Conservation (phyloP, 768 basidiomycete species). For the Lactarius hengduanensis region DNA sequence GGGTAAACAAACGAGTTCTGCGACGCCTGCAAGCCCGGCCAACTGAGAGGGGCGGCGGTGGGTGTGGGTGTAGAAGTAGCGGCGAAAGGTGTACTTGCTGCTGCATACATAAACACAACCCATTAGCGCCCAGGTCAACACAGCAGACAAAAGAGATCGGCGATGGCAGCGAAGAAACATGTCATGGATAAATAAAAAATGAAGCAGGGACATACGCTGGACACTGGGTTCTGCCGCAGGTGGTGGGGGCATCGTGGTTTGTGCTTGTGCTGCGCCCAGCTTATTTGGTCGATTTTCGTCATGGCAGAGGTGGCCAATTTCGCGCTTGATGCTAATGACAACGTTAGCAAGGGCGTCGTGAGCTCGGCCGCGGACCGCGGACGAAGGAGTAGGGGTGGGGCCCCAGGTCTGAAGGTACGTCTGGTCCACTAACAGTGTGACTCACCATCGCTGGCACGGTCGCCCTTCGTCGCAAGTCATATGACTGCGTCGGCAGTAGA, state of each 20-base stretch:
- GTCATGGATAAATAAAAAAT: background rate
- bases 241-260: slow-evolving; percentile 31
- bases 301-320: slow-evolving; percentile 92
- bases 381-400: slow-evolving; percentile 20
- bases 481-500: slow-evolving; percentile 91
- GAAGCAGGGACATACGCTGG: slow-evolving; percentile 12
- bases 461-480: slow-evolving; percentile 90
- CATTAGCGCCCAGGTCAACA: slow-evolving; percentile 3
- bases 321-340: slow-evolving; percentile 78
- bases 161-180: background rate
- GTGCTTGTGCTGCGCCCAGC: slow-evolving; percentile 41
- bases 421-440: slow-evolving; percentile 27
- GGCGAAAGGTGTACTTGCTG: slow-evolving; percentile 14
- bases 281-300: slow-evolving; percentile 65
- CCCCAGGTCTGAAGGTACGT: background rate
- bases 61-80: slow-evolving; percentile 31
- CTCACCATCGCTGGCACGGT: slow-evolving; percentile 92
- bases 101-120: slow-evolving; percentile 22
- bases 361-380: slow-evolving; percentile 3
- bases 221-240: background rate
- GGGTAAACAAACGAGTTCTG: slow-evolving; percentile 61
- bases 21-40: slow-evolving; percentile 50
- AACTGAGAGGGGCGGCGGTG: slow-evolving; percentile 40
- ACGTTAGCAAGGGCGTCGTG: slow-evolving; percentile 9
- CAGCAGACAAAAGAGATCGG: background rate